Percentiles rank a stretch among this genome's conserved stretches.
Conservation (phyloP, 2,329 filamentous ascomycete genomes). For the Cladosporium sphaerospermum region DNA sequence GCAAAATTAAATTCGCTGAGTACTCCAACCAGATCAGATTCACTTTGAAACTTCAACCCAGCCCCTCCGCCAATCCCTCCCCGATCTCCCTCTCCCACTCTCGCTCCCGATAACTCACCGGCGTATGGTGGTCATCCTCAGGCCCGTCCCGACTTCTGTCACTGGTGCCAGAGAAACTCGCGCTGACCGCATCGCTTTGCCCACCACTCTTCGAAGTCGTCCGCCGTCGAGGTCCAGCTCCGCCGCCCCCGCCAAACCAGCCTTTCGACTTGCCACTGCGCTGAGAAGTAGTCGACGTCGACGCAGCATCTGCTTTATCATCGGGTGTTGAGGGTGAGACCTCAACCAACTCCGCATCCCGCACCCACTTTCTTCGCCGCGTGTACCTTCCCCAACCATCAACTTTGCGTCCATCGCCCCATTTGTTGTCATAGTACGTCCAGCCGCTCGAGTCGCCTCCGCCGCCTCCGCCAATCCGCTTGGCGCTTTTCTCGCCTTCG, state of each 20-base stretch:
- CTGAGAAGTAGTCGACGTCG: slow-evolving; percentile 7
- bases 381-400: slow-evolving; percentile 97
- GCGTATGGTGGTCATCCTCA: slow-evolving; percentile 44
- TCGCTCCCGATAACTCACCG: slow-evolving; percentile 45
- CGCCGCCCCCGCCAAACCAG: slow-evolving; percentile 21
- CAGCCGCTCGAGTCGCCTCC: slow-evolving; percentile 64
- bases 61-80: slow-evolving; percentile 76
- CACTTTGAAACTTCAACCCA: slow-evolving; percentile 50
- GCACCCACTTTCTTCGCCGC: slow-evolving; percentile 87
- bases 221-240: slow-evolving; percentile 12
- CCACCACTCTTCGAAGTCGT: slow-evolving; percentile 3
- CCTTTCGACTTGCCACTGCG: slow-evolving; percentile 18
- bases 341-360: slow-evolving; percentile 92
- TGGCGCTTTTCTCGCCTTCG: slow-evolving; percentile 31
- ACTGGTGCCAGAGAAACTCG: slow-evolving; percentile 2
- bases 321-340: slow-evolving; percentile 31
- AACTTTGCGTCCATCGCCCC: slow-evolving; percentile 79
- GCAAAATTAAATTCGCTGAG: no score
- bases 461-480: slow-evolving; percentile 22
- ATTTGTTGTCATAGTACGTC: slow-evolving; percentile 99
- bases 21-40: no score
- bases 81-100: slow-evolving; percentile 66
- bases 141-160: slow-evolving; percentile 28
- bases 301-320: background rate
- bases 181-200: slow-evolving; percentile 3